Conservation (phyloP, 1,284 basidiomycete genomes). For the Rhodotorula mucilaginosa region DNA sequence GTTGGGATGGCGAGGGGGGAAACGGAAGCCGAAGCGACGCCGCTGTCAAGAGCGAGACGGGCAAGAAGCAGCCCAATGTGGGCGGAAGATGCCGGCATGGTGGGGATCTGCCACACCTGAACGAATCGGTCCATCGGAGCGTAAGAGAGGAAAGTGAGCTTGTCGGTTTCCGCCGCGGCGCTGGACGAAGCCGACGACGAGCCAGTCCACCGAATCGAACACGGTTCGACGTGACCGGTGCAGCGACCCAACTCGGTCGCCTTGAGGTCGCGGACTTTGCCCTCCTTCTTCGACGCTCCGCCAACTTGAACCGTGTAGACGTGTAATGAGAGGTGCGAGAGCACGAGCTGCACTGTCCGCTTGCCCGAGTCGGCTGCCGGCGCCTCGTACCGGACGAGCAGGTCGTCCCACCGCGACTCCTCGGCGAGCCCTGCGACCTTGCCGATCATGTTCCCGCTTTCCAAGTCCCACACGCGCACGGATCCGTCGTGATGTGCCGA, state of each 20-base stretch:
- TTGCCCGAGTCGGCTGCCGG: slow-evolving; percentile 16
- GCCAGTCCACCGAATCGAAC: slow-evolving; percentile 29
- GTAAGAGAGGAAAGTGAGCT: slow-evolving; percentile 36
- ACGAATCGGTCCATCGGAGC: slow-evolving; percentile 39
- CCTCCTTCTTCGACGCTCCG: slow-evolving; percentile 30
- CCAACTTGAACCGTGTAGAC: slow-evolving; percentile 30
- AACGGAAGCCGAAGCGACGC: slow-evolving; percentile 33
- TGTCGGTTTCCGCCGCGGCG: slow-evolving; percentile 3
- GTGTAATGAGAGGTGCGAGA: slow-evolving; percentile 32
- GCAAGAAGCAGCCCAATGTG: slow-evolving; percentile 29
- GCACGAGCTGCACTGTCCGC: slow-evolving; percentile 29
- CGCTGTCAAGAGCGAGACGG: slow-evolving; percentile 36
- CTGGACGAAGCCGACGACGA: slow-evolving; percentile 6
- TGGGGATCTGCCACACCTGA: slow-evolving; percentile 33
- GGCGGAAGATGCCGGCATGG: slow-evolving; percentile 2
- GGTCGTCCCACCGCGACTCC: slow-evolving; percentile 32
- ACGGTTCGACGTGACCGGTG: slow-evolving; percentile 39
- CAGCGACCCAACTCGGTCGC: slow-evolving; percentile 29
- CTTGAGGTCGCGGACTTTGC: slow-evolving; percentile 37
- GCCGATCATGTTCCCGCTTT: slow-evolving; percentile 11
- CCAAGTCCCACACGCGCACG: slow-evolving; percentile 37
- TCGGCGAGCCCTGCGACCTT: slow-evolving; percentile 24
- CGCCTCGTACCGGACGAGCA: slow-evolving; percentile 33
- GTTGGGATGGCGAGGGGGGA: slow-evolving; percentile 11
- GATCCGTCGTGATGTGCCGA: slow-evolving; percentile 36